A percentile compares a stretch with the other conserved stretches of the same genome.
Evolutionary conservation across 1,284 basidiomycete species (phyloP).

Genomic region (Leucoagaricus sp.): DNA sequence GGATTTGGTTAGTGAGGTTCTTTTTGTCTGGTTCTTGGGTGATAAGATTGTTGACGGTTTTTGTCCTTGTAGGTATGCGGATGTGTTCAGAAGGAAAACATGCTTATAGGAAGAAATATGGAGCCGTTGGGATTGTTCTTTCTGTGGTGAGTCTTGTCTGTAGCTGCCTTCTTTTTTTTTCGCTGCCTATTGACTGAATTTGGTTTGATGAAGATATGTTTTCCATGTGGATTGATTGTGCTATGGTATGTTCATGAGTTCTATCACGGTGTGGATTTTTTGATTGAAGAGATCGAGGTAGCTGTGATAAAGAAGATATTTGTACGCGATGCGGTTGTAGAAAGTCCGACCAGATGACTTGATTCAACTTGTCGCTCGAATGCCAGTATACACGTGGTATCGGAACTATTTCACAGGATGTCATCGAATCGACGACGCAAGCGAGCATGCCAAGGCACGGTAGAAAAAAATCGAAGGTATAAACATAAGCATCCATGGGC

Average conservation of each 20-base stretch:
- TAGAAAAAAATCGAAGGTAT: too few relatives aligned
- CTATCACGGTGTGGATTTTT: too few relatives aligned
- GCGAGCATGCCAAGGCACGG: too few relatives aligned
- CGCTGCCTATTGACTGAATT: not conserved
- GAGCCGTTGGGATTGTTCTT: not conserved
- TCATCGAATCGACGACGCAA: too few relatives aligned
- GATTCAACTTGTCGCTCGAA: too few relatives aligned
- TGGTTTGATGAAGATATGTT: not conserved
- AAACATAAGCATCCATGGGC: too few relatives aligned
- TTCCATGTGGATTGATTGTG: constrained; percentile 1
- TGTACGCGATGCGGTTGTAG: not conserved
- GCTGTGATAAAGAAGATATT: constrained; percentile 1
- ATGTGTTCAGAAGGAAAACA: not conserved
- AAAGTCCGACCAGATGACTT: not conserved
- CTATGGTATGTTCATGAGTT: not conserved
- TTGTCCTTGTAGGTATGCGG: not conserved
- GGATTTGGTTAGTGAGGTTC: too few relatives aligned
- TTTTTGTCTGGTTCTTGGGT: too few relatives aligned
- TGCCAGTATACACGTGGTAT: too few relatives aligned
- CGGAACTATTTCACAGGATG: too few relatives aligned
- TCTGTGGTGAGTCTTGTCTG: not conserved
- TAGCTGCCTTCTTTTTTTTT: not conserved
- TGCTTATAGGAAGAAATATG: not conserved
- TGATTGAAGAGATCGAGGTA: not conserved
- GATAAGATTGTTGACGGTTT: too few relatives aligned